Evolutionary conservation across 352 stramenopile species (phyloP), one percentile per base, ranked within the genome.

Genomic region (Phytophthora colocasiae): DNA sequence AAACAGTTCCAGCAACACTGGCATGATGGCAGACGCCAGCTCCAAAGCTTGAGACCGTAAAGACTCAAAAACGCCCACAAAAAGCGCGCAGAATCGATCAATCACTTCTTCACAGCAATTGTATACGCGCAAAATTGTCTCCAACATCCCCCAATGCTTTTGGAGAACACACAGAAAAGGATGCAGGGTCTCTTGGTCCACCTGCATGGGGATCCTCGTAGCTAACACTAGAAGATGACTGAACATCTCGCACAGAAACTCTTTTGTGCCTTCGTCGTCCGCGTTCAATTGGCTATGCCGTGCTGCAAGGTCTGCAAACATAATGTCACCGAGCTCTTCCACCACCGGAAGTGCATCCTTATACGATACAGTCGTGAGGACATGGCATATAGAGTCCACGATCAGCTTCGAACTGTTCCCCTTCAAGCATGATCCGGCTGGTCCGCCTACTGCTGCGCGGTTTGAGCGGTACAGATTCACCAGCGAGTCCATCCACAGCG

Each of bases 401-500:
- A 93, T 78, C 27, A 94, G 66, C 36, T 63, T 77, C 11, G 87
- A 46, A 44, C 80, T 90, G 15, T 78, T 73, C 50, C 75, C 75
- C 1, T 66, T 63, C n/a, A 89, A 58, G 15, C 63, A 63, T 19
- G 64, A 46, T 4, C 46, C 50, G 24, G 74, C 68, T 4, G 69
- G 57, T 6, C 59, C 36, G 0, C 69, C 54, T 26, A 70, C 56
- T 8, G 69, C 56, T 9, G 65, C n/a, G 3, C 77, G 69, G 39
- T 81, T 89, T 24, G 57, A 65, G 10, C 77, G 73, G 39, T 93
- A 92, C 45, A 93, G 29, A 12, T 78, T 72, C 7, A 93, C 72
- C 43, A 92, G 74, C 7, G 86, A 74, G 19, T 93, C 81, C 63
- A 94, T 83, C 86, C 86, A 94, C 47, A 71, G 46, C 10, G 74